These are phyloP conservation scores for Hypoxylon sp. DNA, from an alignment of 2,329 filamentous ascomycete genomes.

Conservation along the genomic window DNA sequence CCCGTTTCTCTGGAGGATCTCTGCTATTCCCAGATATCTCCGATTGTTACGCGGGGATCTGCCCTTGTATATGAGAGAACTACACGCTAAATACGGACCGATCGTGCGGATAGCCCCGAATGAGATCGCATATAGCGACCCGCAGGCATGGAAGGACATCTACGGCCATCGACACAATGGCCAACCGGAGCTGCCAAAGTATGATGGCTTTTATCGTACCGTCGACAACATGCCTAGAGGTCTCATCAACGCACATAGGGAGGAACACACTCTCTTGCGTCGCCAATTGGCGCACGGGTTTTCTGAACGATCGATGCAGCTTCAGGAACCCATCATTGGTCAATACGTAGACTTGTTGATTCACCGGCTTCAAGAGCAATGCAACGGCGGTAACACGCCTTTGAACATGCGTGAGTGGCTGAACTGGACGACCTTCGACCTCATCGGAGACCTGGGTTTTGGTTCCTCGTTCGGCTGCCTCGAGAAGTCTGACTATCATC, in stretches of 20 bases:
- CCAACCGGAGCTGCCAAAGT: conserved; percentile 50
- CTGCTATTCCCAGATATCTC: conserved; percentile 16
- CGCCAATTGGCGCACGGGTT: conserved; percentile 56
- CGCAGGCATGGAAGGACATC: conserved; percentile 55
- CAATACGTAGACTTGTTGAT: conserved; percentile 55
- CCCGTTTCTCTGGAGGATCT: conserved; percentile 41
- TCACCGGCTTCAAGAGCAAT: conserved; percentile 45
- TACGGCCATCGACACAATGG: conserved; percentile 45
- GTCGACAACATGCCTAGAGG: conserved; percentile 48
- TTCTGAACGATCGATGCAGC: conserved; percentile 55
- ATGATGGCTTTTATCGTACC: conserved; percentile 46
- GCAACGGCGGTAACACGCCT: conserved; percentile 27
- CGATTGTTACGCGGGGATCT: conserved; percentile 37
- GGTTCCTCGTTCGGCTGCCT: conserved; percentile 43
- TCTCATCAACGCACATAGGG: conserved; percentile 51
- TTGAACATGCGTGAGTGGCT: conserved; percentile 46
- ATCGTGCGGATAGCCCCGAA: conserved; percentile 59
- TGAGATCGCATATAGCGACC: conserved; percentile 58
- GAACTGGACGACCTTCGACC: conserved; percentile 44
- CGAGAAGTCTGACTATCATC: conserved; percentile 42
- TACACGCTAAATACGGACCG: conserved; percentile 57
- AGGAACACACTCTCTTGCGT: conserved; percentile 52
- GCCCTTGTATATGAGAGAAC: conserved; percentile 36
- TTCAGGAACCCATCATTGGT: conserved; percentile 57
- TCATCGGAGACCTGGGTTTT: conserved; percentile 44